Conservation (phyloP, 371 early-diverging fungal species). For the Globomyces sp. region DNA sequence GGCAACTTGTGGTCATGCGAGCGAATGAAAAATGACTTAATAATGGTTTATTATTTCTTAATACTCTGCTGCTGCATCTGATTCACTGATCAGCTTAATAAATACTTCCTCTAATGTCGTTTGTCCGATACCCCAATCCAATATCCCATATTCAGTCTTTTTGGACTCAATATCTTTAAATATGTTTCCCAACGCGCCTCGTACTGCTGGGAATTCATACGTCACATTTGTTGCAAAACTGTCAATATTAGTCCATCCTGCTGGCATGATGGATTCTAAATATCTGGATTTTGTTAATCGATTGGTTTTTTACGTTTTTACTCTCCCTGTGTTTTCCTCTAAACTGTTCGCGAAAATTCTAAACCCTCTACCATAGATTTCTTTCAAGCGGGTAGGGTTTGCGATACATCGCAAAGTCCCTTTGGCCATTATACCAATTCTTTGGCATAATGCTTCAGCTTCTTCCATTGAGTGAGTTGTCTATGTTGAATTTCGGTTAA, state of each 20-base stretch:
- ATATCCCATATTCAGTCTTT: constrained; percentile 40
- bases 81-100: constrained; percentile 13
- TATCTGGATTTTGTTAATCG: constrained; percentile 17
- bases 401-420: constrained; percentile 68
- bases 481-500: neutral
- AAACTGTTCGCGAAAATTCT: constrained; percentile 43
- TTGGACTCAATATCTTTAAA: constrained; percentile 40
- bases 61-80: too few species aligned
- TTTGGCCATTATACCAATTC: constrained; percentile 73
- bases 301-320: neutral
- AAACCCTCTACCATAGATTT: constrained; percentile 71
- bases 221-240: constrained; percentile 48
- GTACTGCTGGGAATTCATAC: constrained; percentile 51
- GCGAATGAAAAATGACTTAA: too few species aligned
- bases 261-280: constrained; percentile 49
- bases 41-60: too few species aligned
- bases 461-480: constrained; percentile 76
- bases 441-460: constrained; percentile 59
- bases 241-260: constrained; percentile 45
- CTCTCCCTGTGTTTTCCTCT: constrained; percentile 6
- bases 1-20: too few species aligned
- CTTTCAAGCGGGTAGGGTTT: constrained; percentile 62
- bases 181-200: constrained; percentile 46
- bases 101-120: constrained; percentile 62
- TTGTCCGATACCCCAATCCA: constrained; percentile 66